Evolutionary conservation across 108 stramenopile species (phyloP), one percentile per base, ranked within the genome.

Genomic region (Chaetoceros tenuissimus): DNA sequence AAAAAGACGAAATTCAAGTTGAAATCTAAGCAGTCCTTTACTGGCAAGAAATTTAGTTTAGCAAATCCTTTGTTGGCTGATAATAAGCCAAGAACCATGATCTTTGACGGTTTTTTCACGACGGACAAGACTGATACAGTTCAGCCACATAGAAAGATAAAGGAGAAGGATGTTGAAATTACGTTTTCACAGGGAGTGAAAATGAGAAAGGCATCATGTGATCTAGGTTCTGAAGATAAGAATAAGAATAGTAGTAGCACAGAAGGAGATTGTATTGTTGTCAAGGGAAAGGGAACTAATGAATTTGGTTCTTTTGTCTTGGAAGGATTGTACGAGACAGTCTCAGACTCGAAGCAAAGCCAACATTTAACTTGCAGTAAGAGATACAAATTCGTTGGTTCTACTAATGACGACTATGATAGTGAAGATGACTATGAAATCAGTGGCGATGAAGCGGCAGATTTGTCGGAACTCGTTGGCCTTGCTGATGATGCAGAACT

Each of bases 71-170:
- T 40, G 13, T 29, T 22, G 50, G 55, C 21, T 43, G 30, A 31
- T 10, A 31, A 31, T 2, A 51, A 27, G n/a, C 8, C 57, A 19
- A 66, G 69, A 7, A 67, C 60, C 31, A 46, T 75, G 3, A 24
- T 75, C 7, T 71, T 75, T 34, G 74, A 75, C 63, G 74, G 74
- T 13, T 71, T 59, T 60, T 75, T 75, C 49, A 51, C 46, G 23
- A 49, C 25, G 31, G 51, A 45, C 20, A 23, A 44, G 27, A 3
- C 28, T 10, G 43, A 24, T 0, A 31, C 24, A 3, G 24, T 16
- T n/a, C 22, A 44, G 1, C 29, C 28, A 7, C 48, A 60, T 20
- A 51, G 59, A 19, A 60, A 70, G 54, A 60, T 74, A n/a, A 65
- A 66, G 26, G 73, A 74, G 31, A 55, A 59, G 0, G 73, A 74